phyloP scores from a whole-genome alignment of 1,284 basidiomycete species.

The Pseudozyma sp. region DNA sequence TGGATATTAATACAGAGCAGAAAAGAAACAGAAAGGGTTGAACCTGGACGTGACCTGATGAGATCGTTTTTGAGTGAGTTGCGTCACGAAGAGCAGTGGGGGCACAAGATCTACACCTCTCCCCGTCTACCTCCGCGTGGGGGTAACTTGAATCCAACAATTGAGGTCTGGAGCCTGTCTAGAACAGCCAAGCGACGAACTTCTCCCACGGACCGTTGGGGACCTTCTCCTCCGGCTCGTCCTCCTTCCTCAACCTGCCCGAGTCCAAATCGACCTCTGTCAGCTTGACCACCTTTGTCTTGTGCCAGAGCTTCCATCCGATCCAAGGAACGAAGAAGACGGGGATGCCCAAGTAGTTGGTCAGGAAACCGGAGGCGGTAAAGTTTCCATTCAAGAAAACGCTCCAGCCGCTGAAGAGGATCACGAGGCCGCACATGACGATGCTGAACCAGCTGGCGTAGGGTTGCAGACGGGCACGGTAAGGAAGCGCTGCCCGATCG shows the following conservation, averaged over 20 bases:
- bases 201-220: conserved; percentile 30
- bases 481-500: conserved; percentile 72
- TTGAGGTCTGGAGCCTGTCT: neutral
- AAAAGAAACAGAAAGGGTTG: no score
- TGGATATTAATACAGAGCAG: neutral
- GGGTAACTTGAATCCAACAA: no score
- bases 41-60: neutral
- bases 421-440: conserved; percentile 47
- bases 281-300: conserved; percentile 68
- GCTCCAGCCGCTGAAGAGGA: conserved; percentile 69
- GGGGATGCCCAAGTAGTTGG: conserved; percentile 80
- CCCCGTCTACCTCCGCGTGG: no score
- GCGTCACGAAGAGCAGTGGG: no score
- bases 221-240: conserved; percentile 22
- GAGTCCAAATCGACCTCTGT: conserved; percentile 73
- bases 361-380: conserved; percentile 76
- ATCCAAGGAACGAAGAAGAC: conserved; percentile 83
- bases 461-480: conserved; percentile 70
- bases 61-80: neutral
- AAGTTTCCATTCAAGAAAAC: conserved; percentile 63
- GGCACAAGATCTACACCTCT: no score
- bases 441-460: conserved; percentile 59
- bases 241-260: conserved; percentile 66
- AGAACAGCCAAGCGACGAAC: conserved; percentile 50
- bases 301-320: conserved; percentile 73